phyloP scores from a whole-genome alignment of 129 eudicot genomes.

The Flaveria sonorensis region DNA sequence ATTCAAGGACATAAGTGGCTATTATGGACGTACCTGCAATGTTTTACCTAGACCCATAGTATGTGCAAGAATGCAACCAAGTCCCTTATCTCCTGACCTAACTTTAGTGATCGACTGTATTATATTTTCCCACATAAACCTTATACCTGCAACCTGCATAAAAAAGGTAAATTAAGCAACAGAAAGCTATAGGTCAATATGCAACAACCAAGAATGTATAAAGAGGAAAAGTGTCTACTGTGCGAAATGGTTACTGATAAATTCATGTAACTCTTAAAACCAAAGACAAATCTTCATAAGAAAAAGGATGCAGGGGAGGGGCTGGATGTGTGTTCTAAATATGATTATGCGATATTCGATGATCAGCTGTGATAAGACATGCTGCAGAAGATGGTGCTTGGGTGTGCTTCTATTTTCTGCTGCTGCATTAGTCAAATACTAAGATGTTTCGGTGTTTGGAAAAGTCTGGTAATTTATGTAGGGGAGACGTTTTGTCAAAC shows the following conservation, averaged over 20 bases:
- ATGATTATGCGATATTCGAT: background rate
- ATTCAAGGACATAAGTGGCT: background rate
- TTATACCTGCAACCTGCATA: slow-evolving; percentile 81
- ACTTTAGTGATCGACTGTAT: slow-evolving; percentile 73
- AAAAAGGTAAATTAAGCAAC: slow-evolving; percentile 15
- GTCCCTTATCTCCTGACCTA: slow-evolving; percentile 93
- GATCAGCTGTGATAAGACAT: background rate
- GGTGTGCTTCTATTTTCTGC: background rate
- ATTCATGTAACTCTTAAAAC: background rate
- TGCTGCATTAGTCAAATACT: background rate
- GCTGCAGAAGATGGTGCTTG: background rate
- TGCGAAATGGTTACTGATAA: too few relatives aligned
- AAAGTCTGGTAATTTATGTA: background rate
- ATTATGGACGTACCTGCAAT: slow-evolving; percentile 67
- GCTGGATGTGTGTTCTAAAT: background rate
- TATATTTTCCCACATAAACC: slow-evolving; percentile 98
- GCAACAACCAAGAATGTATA: background rate
- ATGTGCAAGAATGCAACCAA: slow-evolving; percentile 98
- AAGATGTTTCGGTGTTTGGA: background rate
- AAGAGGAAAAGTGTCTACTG: background rate
- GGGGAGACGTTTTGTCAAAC: background rate
- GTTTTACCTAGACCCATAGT: slow-evolving; percentile 99
- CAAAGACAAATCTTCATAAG: background rate
- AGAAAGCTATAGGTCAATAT: background rate
- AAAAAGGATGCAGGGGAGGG: background rate